Evolutionary conservation across 2,329 filamentous ascomycete species (phyloP).

Genomic region (Trichocomaceae sp.): DNA sequence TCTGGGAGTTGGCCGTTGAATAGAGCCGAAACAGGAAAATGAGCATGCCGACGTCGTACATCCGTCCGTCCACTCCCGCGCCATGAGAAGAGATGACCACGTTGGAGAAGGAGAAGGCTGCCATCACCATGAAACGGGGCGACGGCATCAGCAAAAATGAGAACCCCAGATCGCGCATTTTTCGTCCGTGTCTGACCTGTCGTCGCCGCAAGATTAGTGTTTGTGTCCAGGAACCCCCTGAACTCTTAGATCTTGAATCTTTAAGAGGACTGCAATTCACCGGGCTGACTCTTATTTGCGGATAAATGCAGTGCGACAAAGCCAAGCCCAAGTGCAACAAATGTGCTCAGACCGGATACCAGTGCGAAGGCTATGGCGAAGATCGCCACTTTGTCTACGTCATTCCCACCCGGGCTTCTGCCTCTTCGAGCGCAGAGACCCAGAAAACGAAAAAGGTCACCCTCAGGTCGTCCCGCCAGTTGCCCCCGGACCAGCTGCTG

Average conservation of each 20-base stretch:
- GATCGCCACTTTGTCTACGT: constrained; percentile 14
- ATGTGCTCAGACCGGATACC: constrained; percentile 13
- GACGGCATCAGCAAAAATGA: background rate
- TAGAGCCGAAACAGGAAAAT: background rate
- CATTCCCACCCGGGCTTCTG: constrained; percentile 7
- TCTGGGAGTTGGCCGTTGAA: background rate
- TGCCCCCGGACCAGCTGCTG: constrained; percentile 1
- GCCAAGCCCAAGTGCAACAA: constrained; percentile 12
- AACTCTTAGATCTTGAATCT: background rate
- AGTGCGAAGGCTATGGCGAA: constrained; percentile 13
- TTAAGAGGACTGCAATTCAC: background rate
- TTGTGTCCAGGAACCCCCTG: background rate
- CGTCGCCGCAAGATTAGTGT: constrained; percentile 14
- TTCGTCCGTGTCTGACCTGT: constrained; percentile 13
- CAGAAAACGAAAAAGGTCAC: constrained; percentile 10
- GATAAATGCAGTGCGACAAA: constrained; percentile 10
- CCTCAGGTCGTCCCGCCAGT: constrained; percentile 9
- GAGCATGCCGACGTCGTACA: background rate
- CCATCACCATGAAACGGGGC: background rate
- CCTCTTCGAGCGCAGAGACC: background rate
- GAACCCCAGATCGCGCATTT: constrained; percentile 10
- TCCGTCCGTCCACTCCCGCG: background rate
- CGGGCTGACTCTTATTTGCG: background rate
- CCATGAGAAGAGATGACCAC: background rate
- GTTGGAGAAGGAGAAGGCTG: background rate